Conservation (phyloP, 2,329 filamentous ascomycete species). For the Dothiorella sarmentorum region DNA sequence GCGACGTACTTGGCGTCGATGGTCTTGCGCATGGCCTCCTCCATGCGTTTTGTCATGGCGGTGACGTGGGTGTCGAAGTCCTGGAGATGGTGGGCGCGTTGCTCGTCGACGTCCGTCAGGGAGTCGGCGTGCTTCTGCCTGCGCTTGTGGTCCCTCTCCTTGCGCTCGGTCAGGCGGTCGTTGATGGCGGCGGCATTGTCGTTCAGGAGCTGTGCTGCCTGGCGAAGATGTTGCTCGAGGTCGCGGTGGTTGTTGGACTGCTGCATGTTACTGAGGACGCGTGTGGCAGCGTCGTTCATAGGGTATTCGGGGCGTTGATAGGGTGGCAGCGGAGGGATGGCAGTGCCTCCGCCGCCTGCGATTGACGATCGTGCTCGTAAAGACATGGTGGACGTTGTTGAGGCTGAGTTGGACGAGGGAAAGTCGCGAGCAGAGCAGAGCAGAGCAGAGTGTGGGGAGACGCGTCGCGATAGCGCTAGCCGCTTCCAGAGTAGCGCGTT, state of each 20-base stretch:
- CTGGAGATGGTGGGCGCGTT: constrained; percentile 41
- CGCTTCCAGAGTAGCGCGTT: not conserved
- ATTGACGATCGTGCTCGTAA: not conserved
- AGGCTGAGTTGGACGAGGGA: not conserved
- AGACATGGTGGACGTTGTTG: constrained; percentile 4
- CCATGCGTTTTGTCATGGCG: constrained; percentile 53
- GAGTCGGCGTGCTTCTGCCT: constrained; percentile 20
- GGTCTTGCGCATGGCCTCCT: constrained; percentile 54
- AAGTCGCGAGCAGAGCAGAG: not conserved
- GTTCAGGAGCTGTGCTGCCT: constrained; percentile 47
- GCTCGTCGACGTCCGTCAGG: constrained; percentile 30
- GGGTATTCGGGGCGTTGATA: constrained; percentile 55
- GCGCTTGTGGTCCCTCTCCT: constrained; percentile 32
- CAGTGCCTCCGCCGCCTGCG: not conserved
- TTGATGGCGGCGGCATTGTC: constrained; percentile 53
- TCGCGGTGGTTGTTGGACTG: constrained; percentile 46
- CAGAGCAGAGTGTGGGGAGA: constrained; percentile 2
- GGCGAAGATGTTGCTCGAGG: constrained; percentile 47
- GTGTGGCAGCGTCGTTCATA: constrained; percentile 38
- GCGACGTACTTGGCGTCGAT: constrained; percentile 56
- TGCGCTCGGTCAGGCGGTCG: constrained; percentile 47
- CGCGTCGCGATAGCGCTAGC: constrained; percentile 10
- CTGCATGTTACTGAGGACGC: constrained; percentile 19
- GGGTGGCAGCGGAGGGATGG: constrained; percentile 35
- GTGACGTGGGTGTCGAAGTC: constrained; percentile 46